Conservation (phyloP, 768 basidiomycete genomes). For the Termitomyces sp. region DNA sequence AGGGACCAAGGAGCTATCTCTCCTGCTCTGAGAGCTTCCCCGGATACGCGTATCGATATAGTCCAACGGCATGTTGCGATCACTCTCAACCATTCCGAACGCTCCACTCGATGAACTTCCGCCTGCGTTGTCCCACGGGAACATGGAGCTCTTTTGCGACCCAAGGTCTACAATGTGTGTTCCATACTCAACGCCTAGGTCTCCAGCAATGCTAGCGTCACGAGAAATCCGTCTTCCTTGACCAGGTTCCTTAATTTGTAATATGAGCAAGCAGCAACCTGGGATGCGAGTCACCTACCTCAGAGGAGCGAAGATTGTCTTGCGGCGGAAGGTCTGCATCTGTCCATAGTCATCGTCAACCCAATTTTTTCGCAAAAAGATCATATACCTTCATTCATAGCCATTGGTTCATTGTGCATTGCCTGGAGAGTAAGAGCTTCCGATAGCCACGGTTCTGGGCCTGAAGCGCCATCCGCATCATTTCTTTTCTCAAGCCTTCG, state of each 20-base stretch:
- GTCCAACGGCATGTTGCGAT: slow-evolving; percentile 39
- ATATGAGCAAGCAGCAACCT: neutral
- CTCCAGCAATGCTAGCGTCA: slow-evolving; percentile 44
- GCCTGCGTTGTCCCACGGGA: slow-evolving; percentile 83
- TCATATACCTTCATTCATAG: neutral
- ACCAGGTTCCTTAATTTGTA: slow-evolving; percentile 60
- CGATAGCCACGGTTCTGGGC: neutral
- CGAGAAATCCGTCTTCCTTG: slow-evolving; percentile 74
- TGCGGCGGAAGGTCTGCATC: neutral
- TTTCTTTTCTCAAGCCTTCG: slow-evolving; percentile 26
- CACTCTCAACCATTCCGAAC: slow-evolving; percentile 33
- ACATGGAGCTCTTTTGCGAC: slow-evolving; percentile 66
- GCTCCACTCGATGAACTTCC: slow-evolving; percentile 51
- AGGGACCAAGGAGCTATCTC: slow-evolving; percentile 50
- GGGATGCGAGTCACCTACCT: slow-evolving; percentile 32
- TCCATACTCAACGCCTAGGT: slow-evolving; percentile 41
- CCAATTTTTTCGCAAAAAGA: neutral
- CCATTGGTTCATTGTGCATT: neutral
- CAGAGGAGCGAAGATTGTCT: slow-evolving; percentile 42
- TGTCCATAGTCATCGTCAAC: neutral
- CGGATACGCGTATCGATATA: slow-evolving; percentile 47
- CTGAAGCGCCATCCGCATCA: neutral
- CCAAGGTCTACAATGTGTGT: slow-evolving; percentile 31
- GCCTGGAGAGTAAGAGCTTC: neutral
- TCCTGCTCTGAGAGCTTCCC: slow-evolving; percentile 47